phyloP scores from a whole-genome alignment of 805 yeast species.

The Wickerhamiella kurtzmanii region DNA sequence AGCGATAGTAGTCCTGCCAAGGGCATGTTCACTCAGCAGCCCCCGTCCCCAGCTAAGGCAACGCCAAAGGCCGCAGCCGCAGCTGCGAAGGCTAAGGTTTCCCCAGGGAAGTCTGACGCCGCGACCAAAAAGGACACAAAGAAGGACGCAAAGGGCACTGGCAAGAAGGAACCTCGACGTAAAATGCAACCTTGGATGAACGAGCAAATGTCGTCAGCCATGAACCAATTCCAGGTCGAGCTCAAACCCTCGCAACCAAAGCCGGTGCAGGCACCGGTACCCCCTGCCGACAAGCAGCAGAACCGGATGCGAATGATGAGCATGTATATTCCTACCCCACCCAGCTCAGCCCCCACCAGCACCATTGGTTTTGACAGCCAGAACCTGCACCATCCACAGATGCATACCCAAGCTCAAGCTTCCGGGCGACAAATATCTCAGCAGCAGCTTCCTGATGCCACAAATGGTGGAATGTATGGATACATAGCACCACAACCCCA shows the following conservation, averaged over 20 bases:
- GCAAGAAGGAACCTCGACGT: slow-evolving; percentile 1
- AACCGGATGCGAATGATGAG: not conserved
- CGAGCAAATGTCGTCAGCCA: slow-evolving; percentile 22
- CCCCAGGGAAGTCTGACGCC: not conserved
- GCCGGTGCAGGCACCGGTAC: not conserved
- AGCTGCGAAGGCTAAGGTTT: not conserved
- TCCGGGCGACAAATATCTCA: too few relatives aligned
- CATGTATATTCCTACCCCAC: not conserved
- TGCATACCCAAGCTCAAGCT: not conserved
- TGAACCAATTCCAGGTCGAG: slow-evolving; percentile 23
- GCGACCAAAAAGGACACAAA: not conserved
- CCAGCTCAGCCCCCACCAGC: not conserved
- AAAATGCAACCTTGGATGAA: slow-evolving; percentile 14
- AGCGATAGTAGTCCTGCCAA: slow-evolving; percentile 24
- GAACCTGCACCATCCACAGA: not conserved
- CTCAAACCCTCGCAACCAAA: slow-evolving; percentile 12
- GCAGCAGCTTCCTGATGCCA: too few relatives aligned
- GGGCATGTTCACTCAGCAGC: slow-evolving; percentile 18
- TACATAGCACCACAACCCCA: not conserved
- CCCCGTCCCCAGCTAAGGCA: slow-evolving; percentile 1
- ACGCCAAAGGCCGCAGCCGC: not conserved
- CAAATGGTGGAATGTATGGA: not conserved
- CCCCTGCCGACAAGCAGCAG: not conserved
- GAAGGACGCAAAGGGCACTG: slow-evolving; percentile 1
- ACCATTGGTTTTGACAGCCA: not conserved